Base-by-base conservation (phyloP, 176 grass and related monocot species). In the Avena sativa region DNA sequence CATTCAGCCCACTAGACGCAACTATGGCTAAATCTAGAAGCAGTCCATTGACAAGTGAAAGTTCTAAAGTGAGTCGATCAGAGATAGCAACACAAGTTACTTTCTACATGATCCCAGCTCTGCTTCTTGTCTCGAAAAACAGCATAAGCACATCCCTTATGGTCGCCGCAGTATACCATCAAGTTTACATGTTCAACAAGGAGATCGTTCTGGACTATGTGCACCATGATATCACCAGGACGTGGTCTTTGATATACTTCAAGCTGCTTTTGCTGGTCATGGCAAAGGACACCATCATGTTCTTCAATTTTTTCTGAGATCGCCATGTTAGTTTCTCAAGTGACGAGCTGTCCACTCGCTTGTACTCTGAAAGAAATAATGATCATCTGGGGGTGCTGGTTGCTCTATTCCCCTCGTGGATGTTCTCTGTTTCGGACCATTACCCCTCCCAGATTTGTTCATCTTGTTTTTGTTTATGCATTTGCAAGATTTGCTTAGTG, bases 151-250 rank as follows among this genome's bases (percentile, higher is more conserved):
- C 92, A n/a, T 93, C 88, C 70, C 12, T 96, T 17, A 70, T 94
- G 44, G 83, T 99, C 0, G 76, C 84, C 0, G 90, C 89, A 2
- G 93, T 94, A 49, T 94, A 93, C 78, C 92, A 93, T 79, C 97
- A 94, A 80, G 6, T 94, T 15, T 97, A 99, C 79, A 93, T 93
- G 80, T 99, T 99, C 83, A 91, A 94, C 91, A 94, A 96, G 85
- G 94, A 99, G 90, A 99, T 99, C 44, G 80, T 99, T 89, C 94
- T 99, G 49, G 97, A 99, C 71, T 99, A 99, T 38, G 87, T 96
- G 77, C 94, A 96, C 81, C 94, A 96, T 17, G 92, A 96, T 19
- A 89, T 93, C 47, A 96, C 97, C 56, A 92, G 86, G 86, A 91
- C 89, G 92, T 99, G 97, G 94, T 78, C 91, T 67, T 83, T 96